Evolutionary conservation across 495 filamentous ascomycete genomes (phyloP), one percentile per base, ranked within the genome.

Genomic region (Xylaria bambusicola): DNA sequence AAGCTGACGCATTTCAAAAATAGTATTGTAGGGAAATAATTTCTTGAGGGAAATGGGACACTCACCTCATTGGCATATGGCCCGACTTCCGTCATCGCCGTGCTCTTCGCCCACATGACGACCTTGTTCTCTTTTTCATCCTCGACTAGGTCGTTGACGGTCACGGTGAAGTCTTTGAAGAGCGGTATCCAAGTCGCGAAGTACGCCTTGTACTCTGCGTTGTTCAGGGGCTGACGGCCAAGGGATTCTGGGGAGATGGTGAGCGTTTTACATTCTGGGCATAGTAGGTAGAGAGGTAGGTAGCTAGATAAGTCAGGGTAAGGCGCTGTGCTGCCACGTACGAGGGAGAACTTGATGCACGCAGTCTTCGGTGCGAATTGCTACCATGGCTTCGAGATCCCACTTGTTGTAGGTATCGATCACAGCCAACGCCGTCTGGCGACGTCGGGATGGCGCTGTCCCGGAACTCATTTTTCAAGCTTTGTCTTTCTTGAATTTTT

Each of bases 91-190:
- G 57, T 65, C 41, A 52, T 58, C n/a, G 61, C 61, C 9, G 36
- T 58, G 24, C 61, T 63, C 8, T 27, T 31, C 13, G 52, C 47
- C 55, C 56, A 64, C 3, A 66, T 53, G 17, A 40, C 61, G 17
- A 66, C 61, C 33, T 69, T 69, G 24, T 61, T 66, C 35, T 46
- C 53, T 45, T 56, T 31, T 12, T 38, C 57, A 47, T 67, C 64
- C 46, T 62, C 66, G 23, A 64, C 24, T 10, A 66, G 24, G 35
- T 66, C 60, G 33, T 55, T 24, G 4, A 62, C 41, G 0, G 29
- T 53, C 13, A 64, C 13, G 17, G 33, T 24, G 38, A 67, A 69
- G 35, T 52, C 29, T 6, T 50, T 31, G 50, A 69, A 60, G 24
- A 36, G 17, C 5, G 49, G n/a, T 0, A 36, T 9, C 20, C 35